Base-by-base conservation (phyloP, 768 basidiomycete genomes). In the Chiua virens region DNA sequence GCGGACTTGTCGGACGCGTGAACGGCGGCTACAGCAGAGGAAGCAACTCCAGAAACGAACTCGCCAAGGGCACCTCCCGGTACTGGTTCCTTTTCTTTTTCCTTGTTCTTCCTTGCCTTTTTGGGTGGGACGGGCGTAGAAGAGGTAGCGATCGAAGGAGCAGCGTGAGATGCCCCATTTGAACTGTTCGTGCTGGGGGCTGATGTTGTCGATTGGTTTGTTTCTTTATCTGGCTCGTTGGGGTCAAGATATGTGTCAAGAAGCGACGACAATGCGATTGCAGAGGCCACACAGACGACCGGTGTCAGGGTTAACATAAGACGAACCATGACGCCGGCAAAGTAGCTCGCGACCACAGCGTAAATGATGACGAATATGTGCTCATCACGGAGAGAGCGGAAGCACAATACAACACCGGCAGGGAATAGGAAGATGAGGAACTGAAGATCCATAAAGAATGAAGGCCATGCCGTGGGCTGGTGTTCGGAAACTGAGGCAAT, bases 271-370 rank as follows among this genome's bases (percentile, higher is more conserved):
- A 97, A 74, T 1, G 94, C 93, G 27, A 98, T 85, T 7, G 97
- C 97, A 17, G 92, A 86, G 17, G 92, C 69, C 51, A 98, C 90
- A 65, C 97, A 99, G 40, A 98, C 97, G 50, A 96, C 89, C 1
- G 97, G 97, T 0, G 96, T 98, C 50, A 99, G 84, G 22, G 97
- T 89, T 48, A 99, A 79, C 92, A 99, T 98, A 53, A 98, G 79
- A 50, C 97, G 93, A 56, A 99, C 97, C 97, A 99, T 99, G 67
- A 99, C 96, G 38, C 97, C 97, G 5, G 97, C 96, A 64, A 99
- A 99, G 79, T 99, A 99, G 69, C 92, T 93, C 42, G 89, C 92
- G 64, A 98, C 83, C 56, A 92, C 83, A 21, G 97, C 86, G 70
- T 98, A 99, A 71, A 98, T 93, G 75, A 99, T 96, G 61, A 99